phyloP scores from a whole-genome alignment of 306 rosid genomes.

The Dicorynia guianensis region DNA sequence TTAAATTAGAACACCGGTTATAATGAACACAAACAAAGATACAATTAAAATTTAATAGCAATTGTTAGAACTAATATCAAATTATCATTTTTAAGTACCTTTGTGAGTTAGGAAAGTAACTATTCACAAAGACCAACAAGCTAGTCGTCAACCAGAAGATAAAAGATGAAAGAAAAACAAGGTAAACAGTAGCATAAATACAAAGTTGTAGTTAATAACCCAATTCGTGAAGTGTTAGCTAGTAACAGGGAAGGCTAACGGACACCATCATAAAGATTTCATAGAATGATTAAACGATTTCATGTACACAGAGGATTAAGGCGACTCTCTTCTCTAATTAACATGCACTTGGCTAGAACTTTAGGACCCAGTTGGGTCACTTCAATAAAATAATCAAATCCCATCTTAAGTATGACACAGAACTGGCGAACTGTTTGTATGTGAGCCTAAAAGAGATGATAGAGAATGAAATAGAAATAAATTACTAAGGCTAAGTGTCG shows the following conservation, averaged over 20 bases:
- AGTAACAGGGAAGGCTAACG: not conserved
- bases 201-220: not conserved
- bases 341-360: constrained; percentile 13
- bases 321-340: constrained; percentile 1
- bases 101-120: not conserved
- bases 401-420: not conserved
- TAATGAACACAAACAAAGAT: not conserved
- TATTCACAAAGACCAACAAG: not conserved
- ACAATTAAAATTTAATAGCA: not conserved
- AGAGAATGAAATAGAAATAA: too few species aligned
- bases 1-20: not conserved
- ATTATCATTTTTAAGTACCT: not conserved
- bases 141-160: not conserved
- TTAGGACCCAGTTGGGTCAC: constrained; percentile 10
- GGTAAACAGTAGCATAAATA: too few species aligned
- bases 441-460: constrained; percentile 9
- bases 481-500: too few species aligned
- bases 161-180: not conserved
- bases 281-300: not conserved
- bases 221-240: not conserved
- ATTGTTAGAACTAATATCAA: not conserved
- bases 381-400: not conserved
- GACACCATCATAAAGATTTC: constrained; percentile 21
- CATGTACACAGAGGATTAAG: constrained; percentile 10
- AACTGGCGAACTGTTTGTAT: constrained; percentile 4